Evolutionary conservation across 176 grass and related monocot species (phyloP), one percentile per base, ranked within the genome.

Genomic region (Microstegium vimineum): DNA sequence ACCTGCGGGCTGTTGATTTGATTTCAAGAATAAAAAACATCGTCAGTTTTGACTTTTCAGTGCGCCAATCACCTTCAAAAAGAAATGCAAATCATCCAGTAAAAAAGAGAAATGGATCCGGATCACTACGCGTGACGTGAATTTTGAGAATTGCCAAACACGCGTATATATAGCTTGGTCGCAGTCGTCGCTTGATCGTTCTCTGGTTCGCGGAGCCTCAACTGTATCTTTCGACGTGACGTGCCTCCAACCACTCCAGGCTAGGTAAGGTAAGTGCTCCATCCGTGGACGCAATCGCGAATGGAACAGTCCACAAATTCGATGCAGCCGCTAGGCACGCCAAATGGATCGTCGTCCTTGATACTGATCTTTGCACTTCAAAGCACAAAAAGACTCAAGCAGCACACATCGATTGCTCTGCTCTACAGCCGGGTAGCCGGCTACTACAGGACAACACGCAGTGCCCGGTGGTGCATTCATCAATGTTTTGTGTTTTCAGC

Each of bases 1-100:
- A 83, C 91, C 66, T 88, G 35, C 65, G 89, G 91, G 71, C 94
- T 97, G 82, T 66, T 71, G n/a, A n/a, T n/a, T n/a, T n/a, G n/a
- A n/a, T n/a, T n/a, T n/a, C n/a, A n/a, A n/a, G n/a, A n/a, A n/a
- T n/a, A n/a, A n/a, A n/a, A n/a, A 2, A 20, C 43, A 80, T 3
- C 3, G 10, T 68, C 77, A 80, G 20, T 1, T 18, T 6, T 47
- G 45, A 17, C 12, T 43, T 43, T n/a, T n/a, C n/a, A n/a, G n/a
- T n/a, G n/a, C n/a, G n/a, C n/a, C n/a, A n/a, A n/a, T n/a, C n/a
- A n/a, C n/a, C n/a, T 62, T 28, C 0, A 28, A 28, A 28, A 62
- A 14, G 0, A 62, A 30, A 62, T 14, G 12, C 12, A 63, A 28
- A 62, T 5, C 1, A 4, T 20, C 0, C 0, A 0, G 22, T 37